Evolutionary conservation across 1,139 yeast genomes (phyloP).

Genomic region (Oligophagozyma castellii): DNA sequence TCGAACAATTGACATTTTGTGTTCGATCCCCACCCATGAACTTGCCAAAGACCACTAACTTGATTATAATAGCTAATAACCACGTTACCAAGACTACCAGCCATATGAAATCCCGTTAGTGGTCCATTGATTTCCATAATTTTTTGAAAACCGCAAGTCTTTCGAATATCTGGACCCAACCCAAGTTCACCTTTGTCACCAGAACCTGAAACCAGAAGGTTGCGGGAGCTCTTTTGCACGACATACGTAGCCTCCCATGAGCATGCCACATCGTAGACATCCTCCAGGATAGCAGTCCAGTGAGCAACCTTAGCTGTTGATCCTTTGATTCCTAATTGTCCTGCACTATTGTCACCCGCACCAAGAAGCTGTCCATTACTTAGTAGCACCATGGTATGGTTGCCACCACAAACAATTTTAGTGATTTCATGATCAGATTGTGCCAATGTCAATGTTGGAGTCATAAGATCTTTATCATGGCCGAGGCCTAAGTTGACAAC

Average conservation of each 20-base stretch:
- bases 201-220: conserved; percentile 41
- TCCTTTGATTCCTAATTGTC: conserved; percentile 28
- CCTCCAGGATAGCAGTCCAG: conserved; percentile 4
- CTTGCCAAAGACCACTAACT: conserved; percentile 26
- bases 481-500: conserved; percentile 57
- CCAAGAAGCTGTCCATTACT: conserved; percentile 40
- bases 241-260: conserved; percentile 49
- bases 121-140: too few species aligned
- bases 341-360: conserved; percentile 44
- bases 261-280: conserved; percentile 23
- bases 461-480: conserved; percentile 37
- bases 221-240: conserved; percentile 21
- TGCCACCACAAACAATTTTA: conserved; percentile 69
- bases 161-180: conserved; percentile 26
- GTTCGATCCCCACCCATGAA: conserved; percentile 76
- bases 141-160: conserved; percentile 8
- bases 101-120: too few species aligned
- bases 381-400: conserved; percentile 57
- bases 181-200: conserved; percentile 76
- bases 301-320: conserved; percentile 4
- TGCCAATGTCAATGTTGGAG: conserved; percentile 13
- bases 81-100: too few species aligned
- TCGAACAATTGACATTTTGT: conserved; percentile 53
- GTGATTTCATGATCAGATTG: too few species aligned
- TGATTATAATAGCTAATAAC: conserved; percentile 36